Conservation (phyloP, 2,329 filamentous ascomycete genomes). For the Fusarium drepaniforme region DNA sequence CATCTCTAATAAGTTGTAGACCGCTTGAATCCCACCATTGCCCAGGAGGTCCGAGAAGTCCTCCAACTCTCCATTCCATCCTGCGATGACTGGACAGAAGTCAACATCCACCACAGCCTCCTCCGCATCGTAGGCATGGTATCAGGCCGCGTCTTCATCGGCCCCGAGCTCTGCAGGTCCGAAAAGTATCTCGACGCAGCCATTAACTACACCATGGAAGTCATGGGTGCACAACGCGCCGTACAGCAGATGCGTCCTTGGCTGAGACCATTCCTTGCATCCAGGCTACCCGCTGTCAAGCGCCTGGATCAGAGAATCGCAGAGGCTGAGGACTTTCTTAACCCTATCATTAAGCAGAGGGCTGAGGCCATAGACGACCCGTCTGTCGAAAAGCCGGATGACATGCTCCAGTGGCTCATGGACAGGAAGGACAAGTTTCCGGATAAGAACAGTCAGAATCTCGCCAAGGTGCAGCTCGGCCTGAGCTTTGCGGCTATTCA, state of each 20-base stretch:
- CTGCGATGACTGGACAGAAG: conserved; percentile 54
- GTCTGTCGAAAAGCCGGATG: conserved; percentile 52
- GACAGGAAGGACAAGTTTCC: conserved; percentile 52
- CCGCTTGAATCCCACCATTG: conserved; percentile 52
- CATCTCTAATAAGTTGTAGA: background rate
- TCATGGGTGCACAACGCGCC: conserved; percentile 51
- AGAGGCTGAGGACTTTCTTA: conserved; percentile 51
- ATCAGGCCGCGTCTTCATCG: conserved; percentile 61
- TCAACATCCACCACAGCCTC: conserved; percentile 56
- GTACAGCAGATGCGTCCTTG: conserved; percentile 46
- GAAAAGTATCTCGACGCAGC: conserved; percentile 59
- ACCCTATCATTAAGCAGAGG: conserved; percentile 50
- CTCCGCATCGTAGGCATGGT: conserved; percentile 60
- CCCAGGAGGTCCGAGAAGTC: conserved; percentile 52
- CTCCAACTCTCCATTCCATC: conserved; percentile 51
- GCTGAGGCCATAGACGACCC: conserved; percentile 24
- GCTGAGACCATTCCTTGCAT: conserved; percentile 49
- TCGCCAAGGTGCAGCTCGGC: conserved; percentile 57
- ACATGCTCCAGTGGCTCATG: conserved; percentile 62
- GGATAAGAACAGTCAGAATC: conserved; percentile 47
- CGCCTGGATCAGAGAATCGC: conserved; percentile 47
- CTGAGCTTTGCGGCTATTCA: conserved; percentile 65
- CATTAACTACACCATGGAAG: conserved; percentile 61
- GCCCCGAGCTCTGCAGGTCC: conserved; percentile 58
- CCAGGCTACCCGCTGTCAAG: conserved; percentile 50